These are phyloP conservation scores for Epichloe scottii DNA, from an alignment of 2,329 filamentous ascomycete species.

Conservation along the genomic window DNA sequence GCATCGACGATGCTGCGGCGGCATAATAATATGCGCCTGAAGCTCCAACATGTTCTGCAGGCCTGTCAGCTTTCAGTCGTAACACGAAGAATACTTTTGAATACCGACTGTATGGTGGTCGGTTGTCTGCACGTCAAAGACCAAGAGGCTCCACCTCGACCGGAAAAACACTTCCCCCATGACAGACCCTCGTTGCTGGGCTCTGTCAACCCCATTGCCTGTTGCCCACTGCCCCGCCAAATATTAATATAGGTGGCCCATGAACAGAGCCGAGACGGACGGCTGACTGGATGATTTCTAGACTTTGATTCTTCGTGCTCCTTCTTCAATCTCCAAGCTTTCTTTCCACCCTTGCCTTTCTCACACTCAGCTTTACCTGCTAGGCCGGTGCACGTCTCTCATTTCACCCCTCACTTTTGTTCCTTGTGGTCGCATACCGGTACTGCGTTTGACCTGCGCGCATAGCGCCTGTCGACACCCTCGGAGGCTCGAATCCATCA, in stretches of 20 bases:
- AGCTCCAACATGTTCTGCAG: neutral
- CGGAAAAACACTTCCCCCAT: conserved; percentile 17
- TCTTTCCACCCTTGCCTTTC: neutral
- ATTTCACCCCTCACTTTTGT: neutral
- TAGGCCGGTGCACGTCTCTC: neutral
- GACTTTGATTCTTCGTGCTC: conserved; percentile 11
- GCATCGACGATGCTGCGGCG: neutral
- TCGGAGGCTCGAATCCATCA: neutral
- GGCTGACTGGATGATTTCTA: conserved; percentile 2
- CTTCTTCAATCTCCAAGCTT: neutral
- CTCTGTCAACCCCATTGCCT: neutral
- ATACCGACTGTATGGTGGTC: no score
- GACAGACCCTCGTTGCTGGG: neutral
- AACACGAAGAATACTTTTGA: neutral
- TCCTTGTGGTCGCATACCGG: neutral
- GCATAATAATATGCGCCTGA: neutral
- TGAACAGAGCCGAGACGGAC: conserved; percentile 6
- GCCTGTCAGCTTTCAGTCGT: neutral
- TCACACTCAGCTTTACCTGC: neutral
- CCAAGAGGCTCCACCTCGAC: neutral
- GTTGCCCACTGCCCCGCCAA: conserved; percentile 21
- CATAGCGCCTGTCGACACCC: neutral
- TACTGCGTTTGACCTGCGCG: neutral
- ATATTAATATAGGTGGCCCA: conserved; percentile 2
- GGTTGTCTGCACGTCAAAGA: neutral